Conservation (phyloP, 257 asterid species). For the Nyctanthes arbortristis region DNA sequence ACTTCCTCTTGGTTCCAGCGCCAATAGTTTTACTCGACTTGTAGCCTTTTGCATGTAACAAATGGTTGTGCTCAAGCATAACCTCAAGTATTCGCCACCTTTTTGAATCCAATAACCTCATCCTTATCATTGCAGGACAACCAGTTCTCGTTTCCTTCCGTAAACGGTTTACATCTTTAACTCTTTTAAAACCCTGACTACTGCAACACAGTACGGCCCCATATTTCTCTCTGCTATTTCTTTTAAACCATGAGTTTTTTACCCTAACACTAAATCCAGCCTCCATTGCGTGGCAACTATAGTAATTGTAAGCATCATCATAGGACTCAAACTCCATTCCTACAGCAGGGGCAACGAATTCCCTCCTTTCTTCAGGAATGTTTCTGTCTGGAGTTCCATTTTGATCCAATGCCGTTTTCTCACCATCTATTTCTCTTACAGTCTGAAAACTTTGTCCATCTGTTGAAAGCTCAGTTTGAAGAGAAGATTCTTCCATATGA, state of each 20-base stretch:
- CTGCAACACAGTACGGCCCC: slow-evolving; percentile 94
- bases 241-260: slow-evolving; percentile 83
- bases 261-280: slow-evolving; percentile 79
- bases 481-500: slow-evolving; percentile 54
- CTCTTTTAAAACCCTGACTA: slow-evolving; percentile 82
- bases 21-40: slow-evolving; percentile 52
- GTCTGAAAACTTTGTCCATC: slow-evolving; percentile 25
- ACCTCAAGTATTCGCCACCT: slow-evolving; percentile 84
- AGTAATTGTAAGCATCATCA: slow-evolving; percentile 82
- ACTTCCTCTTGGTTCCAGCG: slow-evolving; percentile 55
- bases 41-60: slow-evolving; percentile 53
- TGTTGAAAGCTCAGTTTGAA: slow-evolving; percentile 34
- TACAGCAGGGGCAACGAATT: slow-evolving; percentile 60
- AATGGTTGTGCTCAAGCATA: slow-evolving; percentile 73
- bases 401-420: slow-evolving; percentile 22
- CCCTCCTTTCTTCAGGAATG: slow-evolving; percentile 31
- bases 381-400: slow-evolving; percentile 26
- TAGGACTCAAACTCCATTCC: slow-evolving; percentile 88
- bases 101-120: slow-evolving; percentile 64
- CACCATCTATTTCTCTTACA: slow-evolving; percentile 21
- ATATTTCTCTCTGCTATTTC: slow-evolving; percentile 81
- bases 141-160: slow-evolving; percentile 86
- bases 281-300: slow-evolving; percentile 68
- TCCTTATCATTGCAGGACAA: slow-evolving; percentile 79
- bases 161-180: slow-evolving; percentile 68